These are phyloP conservation scores for Trichoderma virens DNA, from an alignment of 495 filamentous ascomycete species.

Conservation along the genomic window DNA sequence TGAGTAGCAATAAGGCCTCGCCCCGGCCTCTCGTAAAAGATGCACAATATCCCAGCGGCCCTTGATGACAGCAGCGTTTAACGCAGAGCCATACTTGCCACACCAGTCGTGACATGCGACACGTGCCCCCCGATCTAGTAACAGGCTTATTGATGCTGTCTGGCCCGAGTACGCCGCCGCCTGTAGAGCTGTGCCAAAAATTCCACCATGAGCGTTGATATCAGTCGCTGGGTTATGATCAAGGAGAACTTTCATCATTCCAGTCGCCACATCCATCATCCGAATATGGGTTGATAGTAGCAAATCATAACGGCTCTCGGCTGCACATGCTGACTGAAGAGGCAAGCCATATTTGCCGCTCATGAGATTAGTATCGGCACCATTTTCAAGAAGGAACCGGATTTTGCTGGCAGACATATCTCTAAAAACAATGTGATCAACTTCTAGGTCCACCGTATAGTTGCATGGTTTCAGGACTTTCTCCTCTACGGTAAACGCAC, in stretches of 20 bases:
- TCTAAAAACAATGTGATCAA: too few species aligned
- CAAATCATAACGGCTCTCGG: neutral
- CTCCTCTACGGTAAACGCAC: too few species aligned
- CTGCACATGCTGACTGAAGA: conserved; percentile 17
- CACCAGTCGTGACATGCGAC: conserved; percentile 18
- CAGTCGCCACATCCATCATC: neutral
- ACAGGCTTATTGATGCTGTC: conserved; percentile 11
- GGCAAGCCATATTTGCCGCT: conserved; percentile 18
- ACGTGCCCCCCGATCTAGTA: conserved; percentile 20
- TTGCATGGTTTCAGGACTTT: too few species aligned
- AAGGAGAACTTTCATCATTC: neutral
- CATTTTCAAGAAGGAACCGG: conserved; percentile 15
- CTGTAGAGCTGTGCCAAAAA: conserved; percentile 15
- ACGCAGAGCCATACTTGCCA: conserved; percentile 15
- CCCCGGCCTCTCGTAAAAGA: conserved; percentile 18
- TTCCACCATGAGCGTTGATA: conserved; percentile 10
- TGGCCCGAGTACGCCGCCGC: conserved; percentile 15
- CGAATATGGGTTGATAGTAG: neutral
- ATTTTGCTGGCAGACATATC: conserved; percentile 11
- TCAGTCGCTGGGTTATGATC: neutral
- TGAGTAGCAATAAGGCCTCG: conserved; percentile 4
- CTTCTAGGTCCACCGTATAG: too few species aligned
- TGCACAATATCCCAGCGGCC: conserved; percentile 19
- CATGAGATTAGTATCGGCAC: conserved; percentile 20
- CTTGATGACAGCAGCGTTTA: conserved; percentile 16